phyloP scores from a whole-genome alignment of 2,329 filamentous ascomycete genomes.

The Teratosphaeria nubilosa region DNA sequence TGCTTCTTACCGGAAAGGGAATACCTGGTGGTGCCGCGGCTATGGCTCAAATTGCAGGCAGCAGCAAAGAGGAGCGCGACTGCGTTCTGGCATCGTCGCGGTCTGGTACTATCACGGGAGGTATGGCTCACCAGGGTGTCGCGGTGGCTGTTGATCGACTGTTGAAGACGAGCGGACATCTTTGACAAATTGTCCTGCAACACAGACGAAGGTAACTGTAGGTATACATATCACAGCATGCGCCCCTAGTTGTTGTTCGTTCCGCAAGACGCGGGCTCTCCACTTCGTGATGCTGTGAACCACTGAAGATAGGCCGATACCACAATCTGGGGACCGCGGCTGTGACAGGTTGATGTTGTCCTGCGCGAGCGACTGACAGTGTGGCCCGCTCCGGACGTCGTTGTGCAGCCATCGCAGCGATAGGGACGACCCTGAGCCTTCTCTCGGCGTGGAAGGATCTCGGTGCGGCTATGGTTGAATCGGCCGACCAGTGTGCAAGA shows the following conservation, averaged over 20 bases:
- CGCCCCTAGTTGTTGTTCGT: not conserved
- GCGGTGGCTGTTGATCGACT: not conserved
- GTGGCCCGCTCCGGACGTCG: not conserved
- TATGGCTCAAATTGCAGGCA: not conserved
- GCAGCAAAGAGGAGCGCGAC: not conserved
- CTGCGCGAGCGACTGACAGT: not conserved
- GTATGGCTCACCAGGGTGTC: not conserved
- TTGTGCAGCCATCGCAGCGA: not conserved
- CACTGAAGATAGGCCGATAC: not conserved
- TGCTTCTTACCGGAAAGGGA: not conserved
- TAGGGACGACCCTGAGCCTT: not conserved
- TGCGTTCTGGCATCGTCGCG: not conserved
- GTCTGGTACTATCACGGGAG: not conserved
- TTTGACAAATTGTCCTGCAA: slow-evolving; percentile 4
- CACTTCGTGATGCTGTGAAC: not conserved
- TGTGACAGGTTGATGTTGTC: not conserved
- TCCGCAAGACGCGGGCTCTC: not conserved
- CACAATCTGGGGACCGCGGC: not conserved
- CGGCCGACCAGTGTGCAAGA: not conserved
- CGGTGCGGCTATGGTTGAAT: not conserved
- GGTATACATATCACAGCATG: not conserved
- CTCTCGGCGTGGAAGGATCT: not conserved
- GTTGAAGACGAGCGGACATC: not conserved
- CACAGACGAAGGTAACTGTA: not conserved
- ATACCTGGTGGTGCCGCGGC: not conserved